Evolutionary conservation across 2,329 filamentous ascomycete species (phyloP).

Genomic region (Cryphonectria nitschkei): DNA sequence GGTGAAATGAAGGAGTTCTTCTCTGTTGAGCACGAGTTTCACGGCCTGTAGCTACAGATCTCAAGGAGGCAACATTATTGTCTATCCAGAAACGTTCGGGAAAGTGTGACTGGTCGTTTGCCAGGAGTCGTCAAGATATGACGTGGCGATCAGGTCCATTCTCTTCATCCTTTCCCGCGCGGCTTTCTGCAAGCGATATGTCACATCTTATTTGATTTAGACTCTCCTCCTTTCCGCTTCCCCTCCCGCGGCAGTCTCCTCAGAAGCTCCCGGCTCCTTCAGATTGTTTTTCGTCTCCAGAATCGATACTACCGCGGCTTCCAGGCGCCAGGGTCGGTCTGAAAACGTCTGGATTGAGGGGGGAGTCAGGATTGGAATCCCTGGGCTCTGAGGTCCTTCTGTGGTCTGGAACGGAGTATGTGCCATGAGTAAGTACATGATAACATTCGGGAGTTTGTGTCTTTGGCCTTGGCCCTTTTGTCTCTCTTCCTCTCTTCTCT

Average conservation of each 20-base stretch:
- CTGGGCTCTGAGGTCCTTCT: background rate
- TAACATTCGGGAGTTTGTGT: background rate
- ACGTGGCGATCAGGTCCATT: background rate
- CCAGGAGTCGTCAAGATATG: background rate
- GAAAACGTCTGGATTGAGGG: background rate
- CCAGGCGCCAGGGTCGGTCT: background rate
- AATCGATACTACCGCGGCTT: constrained; percentile 2
- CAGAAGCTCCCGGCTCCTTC: background rate
- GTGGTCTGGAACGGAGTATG: background rate
- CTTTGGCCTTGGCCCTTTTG: background rate
- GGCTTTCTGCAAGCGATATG: background rate
- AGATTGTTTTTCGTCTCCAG: background rate
- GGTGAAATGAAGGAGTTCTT: too few species aligned
- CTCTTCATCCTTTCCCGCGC: background rate
- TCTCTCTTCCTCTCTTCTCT: background rate
- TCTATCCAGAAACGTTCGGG: background rate
- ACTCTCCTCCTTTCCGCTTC: background rate
- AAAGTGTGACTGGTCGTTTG: background rate
- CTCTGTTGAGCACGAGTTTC: background rate
- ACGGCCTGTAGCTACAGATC: background rate
- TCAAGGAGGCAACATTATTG: background rate
- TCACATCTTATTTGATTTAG: background rate
- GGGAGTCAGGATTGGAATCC: background rate
- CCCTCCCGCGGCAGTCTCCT: background rate
- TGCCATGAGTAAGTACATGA: background rate